A percentile compares a stretch with the other conserved stretches of the same genome.
phyloP scores from a whole-genome alignment of 805 yeast species.

The Metschnikowia aberdeeniae region DNA sequence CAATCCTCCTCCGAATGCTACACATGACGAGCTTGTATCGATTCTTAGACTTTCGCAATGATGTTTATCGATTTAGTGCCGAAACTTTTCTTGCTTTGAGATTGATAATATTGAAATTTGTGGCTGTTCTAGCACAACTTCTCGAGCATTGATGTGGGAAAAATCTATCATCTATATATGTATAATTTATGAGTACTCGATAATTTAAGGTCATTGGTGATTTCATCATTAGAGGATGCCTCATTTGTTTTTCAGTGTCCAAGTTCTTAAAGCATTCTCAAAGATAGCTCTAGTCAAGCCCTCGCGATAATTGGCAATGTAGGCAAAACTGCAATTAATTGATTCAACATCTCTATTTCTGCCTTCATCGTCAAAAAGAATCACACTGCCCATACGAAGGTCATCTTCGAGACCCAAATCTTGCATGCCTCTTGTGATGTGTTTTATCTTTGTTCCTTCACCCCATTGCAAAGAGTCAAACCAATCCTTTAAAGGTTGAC shows the following conservation, averaged over 20 bases:
- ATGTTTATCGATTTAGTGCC: slow-evolving; percentile 4
- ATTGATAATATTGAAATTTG: background rate
- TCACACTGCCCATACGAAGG: slow-evolving; percentile 37
- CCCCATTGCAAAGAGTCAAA: slow-evolving; percentile 71
- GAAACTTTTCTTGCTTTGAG: slow-evolving; percentile 7
- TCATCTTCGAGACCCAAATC: slow-evolving; percentile 46
- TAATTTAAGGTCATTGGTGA: too few species aligned
- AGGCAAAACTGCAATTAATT: slow-evolving; percentile 67
- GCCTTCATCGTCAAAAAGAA: slow-evolving; percentile 73
- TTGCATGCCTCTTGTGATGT: slow-evolving; percentile 47
- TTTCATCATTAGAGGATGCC: background rate
- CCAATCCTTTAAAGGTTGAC: slow-evolving; percentile 45
- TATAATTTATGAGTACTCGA: background rate
- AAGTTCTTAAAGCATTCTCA: slow-evolving; percentile 37
- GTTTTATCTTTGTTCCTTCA: slow-evolving; percentile 54
- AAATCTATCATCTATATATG: background rate
- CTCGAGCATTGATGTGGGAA: background rate
- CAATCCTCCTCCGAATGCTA: slow-evolving; percentile 42
- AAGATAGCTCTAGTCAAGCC: slow-evolving; percentile 59
- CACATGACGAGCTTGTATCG: slow-evolving; percentile 45
- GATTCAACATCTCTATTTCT: slow-evolving; percentile 72
- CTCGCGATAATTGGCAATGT: slow-evolving; percentile 50
- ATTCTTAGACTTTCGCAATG: slow-evolving; percentile 42
- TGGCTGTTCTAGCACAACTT: background rate
- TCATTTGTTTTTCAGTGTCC: slow-evolving; percentile 16